A percentile compares a stretch with the other conserved stretches of the same genome.
Evolutionary conservation across 192 early-diverging fungal species (phyloP).

Genomic region (Umbelopsis vinacea): DNA sequence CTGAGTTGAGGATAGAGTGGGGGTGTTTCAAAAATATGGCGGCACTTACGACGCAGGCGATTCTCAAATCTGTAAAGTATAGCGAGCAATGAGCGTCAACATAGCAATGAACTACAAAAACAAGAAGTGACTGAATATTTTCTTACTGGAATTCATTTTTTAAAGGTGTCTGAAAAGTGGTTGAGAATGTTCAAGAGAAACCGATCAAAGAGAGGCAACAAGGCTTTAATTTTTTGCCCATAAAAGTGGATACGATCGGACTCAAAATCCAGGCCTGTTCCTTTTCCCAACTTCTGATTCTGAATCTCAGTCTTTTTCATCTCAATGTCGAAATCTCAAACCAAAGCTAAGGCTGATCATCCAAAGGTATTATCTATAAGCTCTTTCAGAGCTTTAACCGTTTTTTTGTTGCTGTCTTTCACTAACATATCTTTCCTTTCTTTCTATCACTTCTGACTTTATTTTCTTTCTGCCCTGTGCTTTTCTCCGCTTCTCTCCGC

Average conservation of each 20-base stretch:
- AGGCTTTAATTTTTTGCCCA: background rate
- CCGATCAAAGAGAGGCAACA: background rate
- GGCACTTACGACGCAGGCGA: conserved; percentile 23
- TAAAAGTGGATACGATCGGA: background rate
- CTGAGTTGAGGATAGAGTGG: background rate
- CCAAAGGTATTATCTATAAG: background rate
- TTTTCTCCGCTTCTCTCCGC: conserved; percentile 21
- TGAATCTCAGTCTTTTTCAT: background rate
- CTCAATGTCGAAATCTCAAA: conserved; percentile 11
- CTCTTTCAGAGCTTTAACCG: background rate
- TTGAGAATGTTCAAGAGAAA: conserved; percentile 5
- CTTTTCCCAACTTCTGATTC: conserved; percentile 24
- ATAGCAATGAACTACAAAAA: background rate
- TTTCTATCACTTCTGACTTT: background rate
- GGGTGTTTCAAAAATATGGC: conserved; percentile 1
- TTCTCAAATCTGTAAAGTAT: conserved; percentile 5
- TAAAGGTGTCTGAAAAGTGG: no score
- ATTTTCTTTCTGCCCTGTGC: background rate
- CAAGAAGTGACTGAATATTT: background rate
- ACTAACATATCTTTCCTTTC: background rate
- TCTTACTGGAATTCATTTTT: conserved; percentile 7
- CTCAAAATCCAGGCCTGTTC: conserved; percentile 17
- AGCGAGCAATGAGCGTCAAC: background rate
- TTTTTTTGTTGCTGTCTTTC: background rate
- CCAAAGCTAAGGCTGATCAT: conserved; percentile 19